Conservation (phyloP, 768 basidiomycete genomes). For the Mycena indigotica region DNA sequence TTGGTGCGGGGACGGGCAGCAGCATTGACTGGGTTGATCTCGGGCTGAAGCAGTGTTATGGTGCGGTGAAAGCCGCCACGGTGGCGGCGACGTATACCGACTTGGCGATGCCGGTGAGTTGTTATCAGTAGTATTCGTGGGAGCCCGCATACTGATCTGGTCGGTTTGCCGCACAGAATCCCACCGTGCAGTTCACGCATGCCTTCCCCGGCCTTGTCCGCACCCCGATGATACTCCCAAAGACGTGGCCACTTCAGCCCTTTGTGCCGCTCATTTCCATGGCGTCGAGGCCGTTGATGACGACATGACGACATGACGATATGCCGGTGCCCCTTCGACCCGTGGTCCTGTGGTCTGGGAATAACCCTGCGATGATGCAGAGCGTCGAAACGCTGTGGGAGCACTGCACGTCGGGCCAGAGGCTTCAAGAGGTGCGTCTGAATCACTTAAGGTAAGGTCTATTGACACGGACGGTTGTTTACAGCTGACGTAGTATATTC, state of each 20-base stretch:
- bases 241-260: slow-evolving; percentile 14
- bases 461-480: too few species aligned
- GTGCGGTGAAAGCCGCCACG: slow-evolving; percentile 8
- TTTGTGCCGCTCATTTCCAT: slow-evolving; percentile 14
- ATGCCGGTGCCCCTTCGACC: too few species aligned
- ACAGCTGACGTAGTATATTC: too few species aligned
- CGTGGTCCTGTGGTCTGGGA: too few species aligned
- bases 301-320: too few species aligned
- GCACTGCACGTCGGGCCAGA: too few species aligned
- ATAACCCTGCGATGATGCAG: too few species aligned
- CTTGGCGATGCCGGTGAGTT: slow-evolving; percentile 5
- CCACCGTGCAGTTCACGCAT: slow-evolving; percentile 27
- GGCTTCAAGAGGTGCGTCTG: too few species aligned
- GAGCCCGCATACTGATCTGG: not conserved
- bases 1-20: slow-evolving; percentile 28
- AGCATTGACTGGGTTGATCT: slow-evolving; percentile 32
- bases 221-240: slow-evolving; percentile 23
- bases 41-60: slow-evolving; percentile 27
- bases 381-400: too few species aligned
- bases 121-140: not conserved
- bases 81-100: slow-evolving; percentile 7
- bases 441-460: too few species aligned
- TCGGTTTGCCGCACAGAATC: slow-evolving; percentile 22
- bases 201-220: slow-evolving; percentile 25
- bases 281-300: slow-evolving; percentile 16